Evolutionary conservation across 2,329 filamentous ascomycete species (phyloP).

Genomic region (Fusarium lateritium): DNA sequence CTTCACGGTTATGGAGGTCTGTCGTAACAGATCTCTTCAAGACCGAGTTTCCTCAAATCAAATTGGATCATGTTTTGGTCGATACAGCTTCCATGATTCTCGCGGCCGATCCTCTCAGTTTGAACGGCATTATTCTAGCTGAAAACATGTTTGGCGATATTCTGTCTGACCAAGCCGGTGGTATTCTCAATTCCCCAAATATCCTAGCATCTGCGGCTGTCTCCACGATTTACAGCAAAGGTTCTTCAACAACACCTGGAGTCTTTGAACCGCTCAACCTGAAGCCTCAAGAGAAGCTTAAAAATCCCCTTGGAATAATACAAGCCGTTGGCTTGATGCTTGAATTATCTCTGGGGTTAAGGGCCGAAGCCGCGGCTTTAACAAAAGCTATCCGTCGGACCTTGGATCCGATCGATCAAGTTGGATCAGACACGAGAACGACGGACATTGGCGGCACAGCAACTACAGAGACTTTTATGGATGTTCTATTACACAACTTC

Average conservation of each 20-base stretch:
- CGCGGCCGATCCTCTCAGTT: slow-evolving; percentile 23
- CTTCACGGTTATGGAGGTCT: slow-evolving; percentile 43
- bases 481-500: slow-evolving; percentile 22
- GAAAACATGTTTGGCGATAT: slow-evolving; percentile 50
- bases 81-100: slow-evolving; percentile 45
- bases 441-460: slow-evolving; percentile 27
- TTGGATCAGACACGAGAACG: slow-evolving; percentile 25
- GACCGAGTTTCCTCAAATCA: slow-evolving; percentile 40
- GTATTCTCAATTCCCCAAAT: slow-evolving; percentile 28
- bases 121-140: slow-evolving; percentile 46
- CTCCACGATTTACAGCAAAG: not conserved
- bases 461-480: slow-evolving; percentile 18
- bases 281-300: slow-evolving; percentile 1
- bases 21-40: slow-evolving; percentile 33
- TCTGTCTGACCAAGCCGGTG: slow-evolving; percentile 45
- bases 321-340: slow-evolving; percentile 32
- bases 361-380: slow-evolving; percentile 18
- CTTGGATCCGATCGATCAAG: slow-evolving; percentile 28
- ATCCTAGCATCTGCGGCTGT: slow-evolving; percentile 27
- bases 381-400: slow-evolving; percentile 34
- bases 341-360: slow-evolving; percentile 13
- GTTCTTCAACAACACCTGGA: not conserved
- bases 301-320: slow-evolving; percentile 22
- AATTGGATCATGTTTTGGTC: slow-evolving; percentile 39
- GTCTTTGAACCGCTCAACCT: slow-evolving; percentile 37